Base-by-base conservation (phyloP, 2,329 filamentous ascomycete species). In the Penicillium sp. region DNA sequence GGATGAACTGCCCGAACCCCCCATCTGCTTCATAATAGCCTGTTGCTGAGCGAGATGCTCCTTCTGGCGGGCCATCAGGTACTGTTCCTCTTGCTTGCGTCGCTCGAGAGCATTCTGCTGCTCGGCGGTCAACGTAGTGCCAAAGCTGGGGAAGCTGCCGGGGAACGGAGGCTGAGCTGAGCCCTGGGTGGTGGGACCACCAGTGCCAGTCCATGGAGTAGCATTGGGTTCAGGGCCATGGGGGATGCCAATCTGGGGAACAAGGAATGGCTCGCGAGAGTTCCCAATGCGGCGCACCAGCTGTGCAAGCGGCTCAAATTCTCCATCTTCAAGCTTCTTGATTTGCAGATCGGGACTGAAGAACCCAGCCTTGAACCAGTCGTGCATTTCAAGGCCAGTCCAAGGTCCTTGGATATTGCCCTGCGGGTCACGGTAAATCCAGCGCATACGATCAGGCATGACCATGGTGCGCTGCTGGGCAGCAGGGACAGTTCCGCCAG, bases 311-410 rank as follows among this genome's bases (percentile, higher is more conserved):
- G 93, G 94, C 73, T 99, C 94, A 67, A 97, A 99, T 48, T 99
- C 93, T 0, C 82, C 80, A 68, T 99, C 94, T 71, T 99, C 94
- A 5, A 93, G 81, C 72, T 96, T 96, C 78, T 95, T 97, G 29
- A 99, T 94, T 42, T 95, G 85, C 20, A 99, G 81, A 66, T 99
- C 93, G 0, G 93, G 88, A 0, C 91, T 96, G 75, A 99, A 99
- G 77, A 97, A 99, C 44, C 93, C 92, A 35, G 92, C 93, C 73
- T 97, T 97, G 77, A 97, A 99, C 94, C 94, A 99, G 67, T 99
- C 95, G 65, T 99, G 95, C 94, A 99, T 99, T 75, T 99, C 94
- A 48, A 99, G 79, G 1, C 94, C 94, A 37, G 92, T 97, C 76
- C 94, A 99, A 0, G 94, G 94, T 0, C 94, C 94, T 70, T 99